Conservation (phyloP, 306 rosid genomes). For the Fagus crenata region DNA sequence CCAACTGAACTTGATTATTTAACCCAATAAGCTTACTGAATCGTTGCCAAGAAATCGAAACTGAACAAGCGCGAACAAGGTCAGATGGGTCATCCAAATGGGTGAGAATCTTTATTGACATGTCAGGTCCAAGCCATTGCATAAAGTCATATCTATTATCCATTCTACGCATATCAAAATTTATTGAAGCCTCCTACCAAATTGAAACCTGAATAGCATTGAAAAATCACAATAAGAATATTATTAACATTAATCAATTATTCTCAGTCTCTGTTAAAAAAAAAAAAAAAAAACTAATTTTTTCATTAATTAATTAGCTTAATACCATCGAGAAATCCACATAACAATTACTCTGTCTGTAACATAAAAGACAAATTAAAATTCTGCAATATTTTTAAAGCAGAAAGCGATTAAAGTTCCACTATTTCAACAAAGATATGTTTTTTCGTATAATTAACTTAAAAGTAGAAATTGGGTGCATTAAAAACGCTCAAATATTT, state of each 20-base stretch:
- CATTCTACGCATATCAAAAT: slow-evolving; percentile 40
- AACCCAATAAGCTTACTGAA: slow-evolving; percentile 46
- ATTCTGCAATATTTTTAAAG: neutral
- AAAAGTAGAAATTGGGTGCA: neutral
- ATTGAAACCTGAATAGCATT: slow-evolving; percentile 9
- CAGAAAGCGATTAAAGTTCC: neutral
- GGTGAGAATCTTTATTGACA: slow-evolving; percentile 48
- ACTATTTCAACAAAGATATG: neutral
- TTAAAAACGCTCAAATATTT: too few species aligned
- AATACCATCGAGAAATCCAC: neutral
- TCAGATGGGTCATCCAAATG: slow-evolving; percentile 66
- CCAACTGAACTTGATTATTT: slow-evolving; percentile 10
- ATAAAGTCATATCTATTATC: slow-evolving; percentile 38
- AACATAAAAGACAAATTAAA: neutral
- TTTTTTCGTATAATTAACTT: neutral
- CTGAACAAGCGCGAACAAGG: slow-evolving; percentile 49
- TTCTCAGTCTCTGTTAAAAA: neutral
- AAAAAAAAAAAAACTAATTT: neutral
- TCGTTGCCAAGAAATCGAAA: slow-evolving; percentile 50
- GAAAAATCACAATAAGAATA: slow-evolving; percentile 3
- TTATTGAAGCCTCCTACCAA: slow-evolving; percentile 23
- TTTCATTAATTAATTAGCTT: neutral
- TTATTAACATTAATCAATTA: neutral
- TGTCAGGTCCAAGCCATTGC: slow-evolving; percentile 49
- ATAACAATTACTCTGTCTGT: neutral